Evolutionary conservation across 73 alveolate genomes (phyloP).

Genomic region (Diophrys sp.): DNA sequence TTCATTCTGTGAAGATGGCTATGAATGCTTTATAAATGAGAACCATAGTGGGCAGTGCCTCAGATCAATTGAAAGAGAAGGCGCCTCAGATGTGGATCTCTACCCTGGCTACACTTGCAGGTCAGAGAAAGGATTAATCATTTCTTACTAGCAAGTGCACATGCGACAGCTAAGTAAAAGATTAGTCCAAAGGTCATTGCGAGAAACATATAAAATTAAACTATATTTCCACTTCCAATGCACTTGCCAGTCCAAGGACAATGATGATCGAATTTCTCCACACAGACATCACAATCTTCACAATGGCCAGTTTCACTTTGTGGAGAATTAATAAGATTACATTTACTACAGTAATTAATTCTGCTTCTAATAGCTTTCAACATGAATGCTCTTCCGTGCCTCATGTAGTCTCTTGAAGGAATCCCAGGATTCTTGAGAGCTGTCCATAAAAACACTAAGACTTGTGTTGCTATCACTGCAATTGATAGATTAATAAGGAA

Average conservation of each 20-base stretch:
- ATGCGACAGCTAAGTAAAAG: not conserved
- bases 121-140: too few relatives aligned
- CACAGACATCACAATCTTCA: slow-evolving; percentile 71
- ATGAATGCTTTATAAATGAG: too few relatives aligned
- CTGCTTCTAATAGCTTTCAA: not conserved
- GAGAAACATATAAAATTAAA: not conserved
- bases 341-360: not conserved
- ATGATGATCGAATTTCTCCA: slow-evolving; percentile 66
- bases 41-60: too few relatives aligned
- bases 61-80: too few relatives aligned
- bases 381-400: not conserved
- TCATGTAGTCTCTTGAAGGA: not conserved
- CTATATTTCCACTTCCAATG: slow-evolving; percentile 38
- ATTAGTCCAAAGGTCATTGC: not conserved
- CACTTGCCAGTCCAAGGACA: slow-evolving; percentile 86
- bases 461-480: not conserved
- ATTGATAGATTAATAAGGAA: not conserved
- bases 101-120: too few relatives aligned
- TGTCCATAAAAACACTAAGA: not conserved
- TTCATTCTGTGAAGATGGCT: too few relatives aligned
- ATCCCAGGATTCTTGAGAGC: slow-evolving; percentile 9
- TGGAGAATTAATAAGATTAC: not conserved
- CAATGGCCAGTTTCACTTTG: slow-evolving; percentile 48
- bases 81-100: too few relatives aligned
- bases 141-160: not conserved